Conservation (phyloP, 164 flowering plant genomes). For the Euptelea pleiosperma region DNA sequence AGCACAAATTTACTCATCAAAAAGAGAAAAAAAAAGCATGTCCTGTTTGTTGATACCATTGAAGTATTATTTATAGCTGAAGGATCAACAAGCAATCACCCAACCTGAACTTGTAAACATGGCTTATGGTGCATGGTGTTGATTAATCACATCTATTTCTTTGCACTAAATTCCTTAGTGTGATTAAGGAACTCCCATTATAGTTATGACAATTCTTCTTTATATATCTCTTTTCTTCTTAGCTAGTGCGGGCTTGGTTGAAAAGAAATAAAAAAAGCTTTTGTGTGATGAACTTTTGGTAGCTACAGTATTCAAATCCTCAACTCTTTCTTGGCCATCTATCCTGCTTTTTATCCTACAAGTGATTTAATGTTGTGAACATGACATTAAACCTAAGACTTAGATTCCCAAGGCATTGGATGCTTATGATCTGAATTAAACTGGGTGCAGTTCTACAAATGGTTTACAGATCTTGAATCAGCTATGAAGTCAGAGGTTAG, state of each 20-base stretch:
- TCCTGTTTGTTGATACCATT: too few species aligned
- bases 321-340: neutral
- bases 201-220: too few species aligned
- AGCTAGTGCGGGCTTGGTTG: neutral
- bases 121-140: too few species aligned
- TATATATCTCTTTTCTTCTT: neutral
- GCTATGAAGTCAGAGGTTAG: conserved; percentile 97
- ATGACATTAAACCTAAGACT: neutral
- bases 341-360: neutral
- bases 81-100: too few species aligned
- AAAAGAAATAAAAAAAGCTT: neutral
- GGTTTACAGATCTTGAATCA: conserved; percentile 95
- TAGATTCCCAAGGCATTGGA: neutral
- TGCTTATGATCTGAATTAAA: conserved; percentile 3
- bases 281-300: neutral
- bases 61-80: too few species aligned
- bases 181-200: too few species aligned
- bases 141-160: too few species aligned
- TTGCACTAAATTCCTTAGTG: too few species aligned
- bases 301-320: too few species aligned
- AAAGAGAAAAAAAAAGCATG: too few species aligned
- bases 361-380: neutral
- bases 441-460: conserved; percentile 79
- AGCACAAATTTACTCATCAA: too few species aligned
- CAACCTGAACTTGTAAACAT: too few species aligned